Base-by-base conservation (phyloP, 345 rosid species). In the Bruguiera parviflora region DNA sequence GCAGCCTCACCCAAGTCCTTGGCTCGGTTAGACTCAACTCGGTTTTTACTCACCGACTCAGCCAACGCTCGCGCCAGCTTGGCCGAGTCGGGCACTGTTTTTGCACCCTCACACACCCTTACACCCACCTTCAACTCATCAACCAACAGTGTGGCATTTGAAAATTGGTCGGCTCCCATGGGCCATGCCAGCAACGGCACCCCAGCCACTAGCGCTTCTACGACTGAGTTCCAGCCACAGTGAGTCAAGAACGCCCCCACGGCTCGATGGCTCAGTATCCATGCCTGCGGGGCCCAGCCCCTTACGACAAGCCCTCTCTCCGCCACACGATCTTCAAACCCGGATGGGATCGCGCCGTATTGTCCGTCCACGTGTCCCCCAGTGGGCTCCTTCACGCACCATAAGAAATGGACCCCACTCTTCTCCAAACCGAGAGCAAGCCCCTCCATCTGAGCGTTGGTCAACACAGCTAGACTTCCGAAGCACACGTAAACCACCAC, bases 161-260 rank as follows among this genome's bases (percentile, higher is more conserved):
- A 62, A 57, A 69, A 88, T 60, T 89, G 96, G 70, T 89, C 92
- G 0, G 92, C 88, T n/a, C 77, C 67, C 87, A 88, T 84, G 0
- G 92, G 91, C 92, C 92, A 90, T 6, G 89, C 74, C 56, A 88
- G 77, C 88, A 92, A 76, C 16, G 79, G 53, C 39, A 89, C 87
- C 0, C 92, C 89, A 0, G 82, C 84, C 0, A 73, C 78, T 0
- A 86, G 21, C 7, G 79, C 85, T 37, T 90, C 96, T 0, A 90
- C 22, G 11, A 73, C 76, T 1, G 91, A 89, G 75, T 87, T 87
- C 89, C 96, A 89, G 27, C 92, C 89, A 22, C 89, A 89, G 43
- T 87, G 91, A 27, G 89, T 87, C 72, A 87, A 47, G 77, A 86
- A 88, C 58, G 82, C 83, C 0, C 86, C 91, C 9, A 88, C 88